Evolutionary conservation across 1,139 yeast genomes (phyloP), one percentile per base, ranked within the genome.

Genomic region (Barnettozyma hawaiiensis): DNA sequence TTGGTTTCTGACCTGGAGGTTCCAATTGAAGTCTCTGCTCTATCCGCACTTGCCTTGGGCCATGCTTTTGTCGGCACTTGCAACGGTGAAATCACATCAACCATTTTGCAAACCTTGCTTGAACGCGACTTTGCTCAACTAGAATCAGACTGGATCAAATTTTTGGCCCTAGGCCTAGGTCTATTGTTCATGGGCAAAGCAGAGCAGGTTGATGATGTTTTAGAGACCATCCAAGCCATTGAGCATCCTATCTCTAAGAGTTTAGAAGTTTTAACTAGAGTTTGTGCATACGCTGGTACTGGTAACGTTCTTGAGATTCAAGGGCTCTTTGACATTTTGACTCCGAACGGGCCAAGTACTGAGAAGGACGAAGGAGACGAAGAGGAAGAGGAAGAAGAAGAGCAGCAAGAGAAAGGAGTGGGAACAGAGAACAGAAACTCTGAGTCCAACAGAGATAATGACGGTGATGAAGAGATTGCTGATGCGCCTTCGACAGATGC

Each of bases 241-340:
- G 96, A 89, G 53, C 97, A 90, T 60, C 97, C 97, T 40, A 84
- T 92, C 59, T 81, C 94, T 33, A 82, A 86, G 54, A 85, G 95
- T 36, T 78, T 90, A 59, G 94, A 86, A 64, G 95, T 90, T 7
- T 73, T 94, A 60, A 92, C 94, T 26, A 89, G 85, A 51, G 85
- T 90, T 43, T 86, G 97, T 69, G 95, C 97, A 7, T 90, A 85
- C 66, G 95, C 97, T 15, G 99, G 98, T 51, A 87, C 97, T 35
- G 99, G 98, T 55, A 94, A 94, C 61, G 99, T 94, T 33, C 75
- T 94, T 52, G 95, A 90, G 67, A 85, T 94, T 50, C 99, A 94
- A 69, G 79, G 87, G 29, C 73, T 94, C 58, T 75, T 92, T 55
- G 95, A 87, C 58, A 86, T 89, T 75, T 79, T 96, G 58, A 83